These are phyloP conservation scores for Triticum urartu DNA, from an alignment of 176 grass and related monocot genomes.

Conservation along the genomic window DNA sequence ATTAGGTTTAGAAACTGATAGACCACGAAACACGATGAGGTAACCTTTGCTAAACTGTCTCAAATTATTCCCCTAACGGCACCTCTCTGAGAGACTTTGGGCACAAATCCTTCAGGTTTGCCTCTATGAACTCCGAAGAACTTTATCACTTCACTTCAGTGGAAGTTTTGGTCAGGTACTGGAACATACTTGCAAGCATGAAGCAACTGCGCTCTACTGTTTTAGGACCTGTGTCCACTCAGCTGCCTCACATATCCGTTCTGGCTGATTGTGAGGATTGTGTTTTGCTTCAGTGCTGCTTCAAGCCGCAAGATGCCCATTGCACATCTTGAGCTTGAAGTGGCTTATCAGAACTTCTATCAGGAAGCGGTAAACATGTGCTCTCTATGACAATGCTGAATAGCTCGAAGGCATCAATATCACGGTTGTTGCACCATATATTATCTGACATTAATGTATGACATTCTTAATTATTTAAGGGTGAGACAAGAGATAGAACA, in stretches of 20 bases:
- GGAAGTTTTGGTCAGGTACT: background rate
- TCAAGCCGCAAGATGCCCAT: slow-evolving; percentile 18
- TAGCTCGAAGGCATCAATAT: too few species aligned
- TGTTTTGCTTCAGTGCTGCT: slow-evolving; percentile 45
- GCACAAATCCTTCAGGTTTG: background rate
- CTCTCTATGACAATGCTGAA: too few species aligned
- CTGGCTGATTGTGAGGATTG: slow-evolving; percentile 34
- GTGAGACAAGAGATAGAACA: too few species aligned
- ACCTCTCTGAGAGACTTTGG: background rate
- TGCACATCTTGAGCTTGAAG: too few species aligned
- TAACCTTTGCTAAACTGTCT: background rate
- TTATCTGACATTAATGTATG: too few species aligned
- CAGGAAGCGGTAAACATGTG: too few species aligned
- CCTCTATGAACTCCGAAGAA: background rate
- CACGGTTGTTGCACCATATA: too few species aligned
- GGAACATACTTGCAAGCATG: background rate
- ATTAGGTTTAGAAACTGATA: background rate
- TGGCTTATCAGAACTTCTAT: too few species aligned
- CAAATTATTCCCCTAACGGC: background rate
- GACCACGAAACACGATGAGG: background rate
- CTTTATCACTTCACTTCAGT: background rate
- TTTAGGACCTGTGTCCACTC: slow-evolving; percentile 62
- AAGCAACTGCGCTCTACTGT: slow-evolving; percentile 42
- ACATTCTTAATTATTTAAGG: too few species aligned
- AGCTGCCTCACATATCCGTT: slow-evolving; percentile 44